A percentile compares a stretch with the other conserved stretches of the same genome.
Evolutionary conservation across 2,329 filamentous ascomycete species (phyloP).

Genomic region (Phialocephala sp.): DNA sequence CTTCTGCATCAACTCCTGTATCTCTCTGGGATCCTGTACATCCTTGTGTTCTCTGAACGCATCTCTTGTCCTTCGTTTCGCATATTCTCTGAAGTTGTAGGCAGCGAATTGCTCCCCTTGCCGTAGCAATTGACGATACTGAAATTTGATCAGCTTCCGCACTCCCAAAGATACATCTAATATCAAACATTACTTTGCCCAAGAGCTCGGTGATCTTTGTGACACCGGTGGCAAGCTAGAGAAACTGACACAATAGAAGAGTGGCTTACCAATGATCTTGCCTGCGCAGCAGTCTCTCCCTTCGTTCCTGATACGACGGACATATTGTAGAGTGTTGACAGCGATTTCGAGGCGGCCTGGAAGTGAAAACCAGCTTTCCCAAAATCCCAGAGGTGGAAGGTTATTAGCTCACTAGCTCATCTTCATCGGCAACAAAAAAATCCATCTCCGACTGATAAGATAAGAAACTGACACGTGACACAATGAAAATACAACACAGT

Average conservation of each 20-base stretch:
- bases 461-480: background rate
- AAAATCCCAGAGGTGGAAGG: slow-evolving; percentile 1
- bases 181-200: background rate
- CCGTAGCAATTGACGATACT: slow-evolving; percentile 93
- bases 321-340: slow-evolving; percentile 32
- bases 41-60: slow-evolving; percentile 82
- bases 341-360: background rate
- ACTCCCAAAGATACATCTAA: background rate
- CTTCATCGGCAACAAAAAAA: background rate
- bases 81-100: slow-evolving; percentile 99
- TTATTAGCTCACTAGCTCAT: background rate
- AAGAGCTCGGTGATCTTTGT: background rate
- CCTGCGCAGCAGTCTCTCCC: slow-evolving; percentile 40
- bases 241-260: slow-evolving; percentile 4
- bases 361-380: background rate
- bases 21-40: slow-evolving; percentile 73
- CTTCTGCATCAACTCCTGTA: slow-evolving; percentile 90
- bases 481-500: background rate
- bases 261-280: slow-evolving; percentile 42
- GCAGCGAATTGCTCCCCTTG: slow-evolving; percentile 85
- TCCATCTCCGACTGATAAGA: slow-evolving; percentile 12
- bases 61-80: slow-evolving; percentile 86
- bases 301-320: slow-evolving; percentile 37
- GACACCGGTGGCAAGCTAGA: slow-evolving; percentile 13
- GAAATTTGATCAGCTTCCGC: background rate